phyloP scores from a whole-genome alignment of 148 eudicot species.

The Amaranthus hypochondriacus region DNA sequence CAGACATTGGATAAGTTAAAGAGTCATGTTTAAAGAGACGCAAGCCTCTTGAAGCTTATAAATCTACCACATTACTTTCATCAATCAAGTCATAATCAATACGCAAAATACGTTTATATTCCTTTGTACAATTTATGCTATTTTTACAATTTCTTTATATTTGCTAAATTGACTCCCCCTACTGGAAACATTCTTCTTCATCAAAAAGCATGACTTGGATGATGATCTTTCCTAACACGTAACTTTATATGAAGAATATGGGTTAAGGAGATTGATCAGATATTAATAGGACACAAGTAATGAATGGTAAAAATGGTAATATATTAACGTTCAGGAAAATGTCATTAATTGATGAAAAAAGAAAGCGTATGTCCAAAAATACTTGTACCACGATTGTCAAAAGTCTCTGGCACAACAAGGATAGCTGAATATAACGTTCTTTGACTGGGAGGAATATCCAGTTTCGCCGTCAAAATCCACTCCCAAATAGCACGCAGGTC shows the following conservation, averaged over 20 bases:
- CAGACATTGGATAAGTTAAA: no score
- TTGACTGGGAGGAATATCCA: slow-evolving; percentile 59
- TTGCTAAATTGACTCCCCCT: no score
- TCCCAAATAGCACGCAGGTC: slow-evolving; percentile 93
- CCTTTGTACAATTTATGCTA: no score
- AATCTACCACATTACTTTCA: no score
- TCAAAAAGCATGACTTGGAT: not conserved
- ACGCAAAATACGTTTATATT: no score
- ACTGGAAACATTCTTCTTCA: no score
- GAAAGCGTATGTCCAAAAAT: not conserved
- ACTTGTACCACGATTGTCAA: slow-evolving; percentile 75
- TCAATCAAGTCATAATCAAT: no score
- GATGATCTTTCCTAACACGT: not conserved
- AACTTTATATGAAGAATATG: not conserved
- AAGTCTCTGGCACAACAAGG: slow-evolving; percentile 91
- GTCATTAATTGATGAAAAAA: not conserved
- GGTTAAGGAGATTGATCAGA: not conserved
- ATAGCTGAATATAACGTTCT: slow-evolving; percentile 74
- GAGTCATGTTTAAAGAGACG: no score
- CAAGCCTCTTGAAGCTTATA: no score
- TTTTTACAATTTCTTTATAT: no score
- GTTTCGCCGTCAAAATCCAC: slow-evolving; percentile 80
- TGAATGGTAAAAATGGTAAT: not conserved
- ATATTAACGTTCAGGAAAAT: not conserved
- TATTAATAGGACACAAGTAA: not conserved